Percentiles rank a stretch among this genome's conserved stretches.
Evolutionary conservation across 352 stramenopile species (phyloP).

Genomic region (Phytophthora sojae): DNA sequence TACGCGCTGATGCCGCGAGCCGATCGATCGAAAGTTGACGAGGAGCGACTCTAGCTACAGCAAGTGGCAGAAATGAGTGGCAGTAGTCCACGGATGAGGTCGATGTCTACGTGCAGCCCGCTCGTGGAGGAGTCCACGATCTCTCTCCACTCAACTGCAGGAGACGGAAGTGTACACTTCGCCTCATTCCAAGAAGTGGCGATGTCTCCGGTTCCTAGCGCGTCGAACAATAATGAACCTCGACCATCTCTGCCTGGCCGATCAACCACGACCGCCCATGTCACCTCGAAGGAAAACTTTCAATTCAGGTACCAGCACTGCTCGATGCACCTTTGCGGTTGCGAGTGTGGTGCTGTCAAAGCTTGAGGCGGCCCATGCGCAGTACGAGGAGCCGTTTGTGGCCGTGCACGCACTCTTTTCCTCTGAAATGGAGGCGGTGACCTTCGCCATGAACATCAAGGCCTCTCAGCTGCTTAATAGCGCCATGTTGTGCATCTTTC

Average conservation of each 20-base stretch:
- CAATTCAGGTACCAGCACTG: background rate
- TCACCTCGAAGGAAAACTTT: slow-evolving; percentile 15
- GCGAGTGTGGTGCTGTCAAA: no score
- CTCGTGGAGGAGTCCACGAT: slow-evolving; percentile 15
- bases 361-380: no score
- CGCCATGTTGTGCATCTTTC: no score
- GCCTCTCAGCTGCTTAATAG: no score
- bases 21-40: slow-evolving; percentile 22
- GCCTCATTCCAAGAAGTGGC: slow-evolving; percentile 52
- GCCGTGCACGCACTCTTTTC: no score
- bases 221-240: background rate
- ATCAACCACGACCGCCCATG: slow-evolving; percentile 5
- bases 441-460: no score
- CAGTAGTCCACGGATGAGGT: slow-evolving; percentile 1
- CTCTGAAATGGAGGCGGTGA: no score
- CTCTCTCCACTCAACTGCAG: slow-evolving; percentile 11
- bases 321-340: no score
- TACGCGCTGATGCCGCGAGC: slow-evolving; percentile 52
- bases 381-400: no score
- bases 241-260: background rate
- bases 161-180: slow-evolving; percentile 28
- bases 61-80: slow-evolving; percentile 27
- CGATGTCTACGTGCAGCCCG: background rate
- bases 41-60: slow-evolving; percentile 47
- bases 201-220: background rate